Evolutionary conservation across 1,139 yeast species (phyloP), one percentile per base, ranked within the genome.

Genomic region (Yamadazyma triangularis): DNA sequence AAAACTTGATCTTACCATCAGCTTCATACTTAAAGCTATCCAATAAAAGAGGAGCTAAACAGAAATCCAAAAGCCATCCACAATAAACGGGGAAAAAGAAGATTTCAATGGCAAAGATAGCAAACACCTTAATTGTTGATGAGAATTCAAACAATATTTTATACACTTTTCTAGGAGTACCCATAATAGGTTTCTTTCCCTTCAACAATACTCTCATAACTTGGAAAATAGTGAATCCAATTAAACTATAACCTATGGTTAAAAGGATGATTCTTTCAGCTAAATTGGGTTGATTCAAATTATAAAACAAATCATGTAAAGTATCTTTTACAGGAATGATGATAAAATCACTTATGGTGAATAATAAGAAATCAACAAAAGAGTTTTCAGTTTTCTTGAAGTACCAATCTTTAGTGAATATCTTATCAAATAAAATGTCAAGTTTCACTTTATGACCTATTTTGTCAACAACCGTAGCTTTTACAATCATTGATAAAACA

Each of bases 61-160:
- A 80, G 36, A 83, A 63, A 45, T 85, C 91, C 23, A 89, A 56
- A 45, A 88, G 68, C 46, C 77, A 59, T 1, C 98, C 99, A 50
- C 96, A 88, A 44, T 79, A 79, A 1, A 85, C 69, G 0, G 99
- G 98, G 60, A 91, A 91, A 6, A 82, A 64, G 15, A 85, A 70
- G 30, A 89, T 69, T 52, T 91, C 99, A 36, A 87, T 74, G 5
- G 81, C 74, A 50, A 89, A 83, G 11, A 91, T 72, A 6, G 73
- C 48, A 38, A 85, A 75, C 7, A 89, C 94, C 53, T 89, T 89
- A 13, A 81, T 51, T 2, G 94, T 79, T 21, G 60, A 51, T 13
- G 55, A 45, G 4, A 79, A 41, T 38, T 78, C 84, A 45, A 79
- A 75, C 15, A 80, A 48, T 1, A 69, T 41, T 31, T 70, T 66